Evolutionary conservation across 1,284 basidiomycete genomes (phyloP).

Genomic region (Lentinula novae-zelandiae): DNA sequence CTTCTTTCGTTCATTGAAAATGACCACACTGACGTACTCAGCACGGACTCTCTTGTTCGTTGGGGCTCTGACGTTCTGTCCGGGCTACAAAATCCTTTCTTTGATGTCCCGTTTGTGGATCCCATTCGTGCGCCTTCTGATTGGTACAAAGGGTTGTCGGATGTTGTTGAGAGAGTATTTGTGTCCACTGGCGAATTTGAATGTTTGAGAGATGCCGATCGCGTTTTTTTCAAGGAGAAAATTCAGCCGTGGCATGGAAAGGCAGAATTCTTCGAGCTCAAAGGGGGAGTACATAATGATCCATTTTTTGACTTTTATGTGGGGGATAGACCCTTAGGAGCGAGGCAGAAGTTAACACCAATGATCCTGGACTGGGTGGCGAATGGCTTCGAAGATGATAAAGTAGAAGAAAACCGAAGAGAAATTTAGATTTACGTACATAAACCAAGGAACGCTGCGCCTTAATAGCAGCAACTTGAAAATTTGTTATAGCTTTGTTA

Average conservation of each 20-base stretch:
- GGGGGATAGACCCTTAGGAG: background rate
- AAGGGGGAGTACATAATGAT: conserved; percentile 31
- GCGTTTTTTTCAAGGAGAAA: conserved; percentile 24
- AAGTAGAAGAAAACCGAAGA: no score
- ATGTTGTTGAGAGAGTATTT: conserved; percentile 28
- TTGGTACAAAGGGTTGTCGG: conserved; percentile 31
- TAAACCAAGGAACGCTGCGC: no score
- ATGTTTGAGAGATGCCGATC: conserved; percentile 32
- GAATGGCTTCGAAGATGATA: background rate
- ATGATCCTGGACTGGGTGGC: background rate
- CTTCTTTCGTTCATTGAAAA: conserved; percentile 25
- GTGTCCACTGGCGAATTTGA: conserved; percentile 34
- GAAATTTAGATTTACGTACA: no score
- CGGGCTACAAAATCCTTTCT: conserved; percentile 19
- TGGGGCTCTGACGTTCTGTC: conserved; percentile 23
- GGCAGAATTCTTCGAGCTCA: conserved; percentile 28
- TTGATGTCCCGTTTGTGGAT: conserved; percentile 28
- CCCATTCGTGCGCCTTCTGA: conserved; percentile 26
- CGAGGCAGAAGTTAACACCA: background rate
- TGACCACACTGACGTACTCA: conserved; percentile 27
- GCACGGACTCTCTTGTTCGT: conserved; percentile 15
- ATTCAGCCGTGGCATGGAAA: conserved; percentile 25
- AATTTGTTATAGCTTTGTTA: no score
- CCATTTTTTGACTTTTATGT: conserved; percentile 20
- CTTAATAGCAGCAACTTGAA: no score